phyloP scores from a whole-genome alignment of 2,329 filamentous ascomycete genomes.

The Hypoxylon sp. region DNA sequence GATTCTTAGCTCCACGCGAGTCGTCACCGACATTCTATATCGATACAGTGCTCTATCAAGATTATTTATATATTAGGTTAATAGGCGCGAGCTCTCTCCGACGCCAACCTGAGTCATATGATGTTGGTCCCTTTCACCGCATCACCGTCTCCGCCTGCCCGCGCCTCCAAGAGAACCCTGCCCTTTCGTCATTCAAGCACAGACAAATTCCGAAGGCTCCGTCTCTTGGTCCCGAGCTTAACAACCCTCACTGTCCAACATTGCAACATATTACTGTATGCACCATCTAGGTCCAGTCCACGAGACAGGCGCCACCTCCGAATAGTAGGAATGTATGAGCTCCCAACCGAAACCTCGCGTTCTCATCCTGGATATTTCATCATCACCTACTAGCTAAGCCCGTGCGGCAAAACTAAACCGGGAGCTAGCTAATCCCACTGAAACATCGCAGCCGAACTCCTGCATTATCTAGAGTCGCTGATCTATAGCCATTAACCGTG shows the following conservation, averaged over 20 bases:
- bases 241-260: slow-evolving; percentile 8
- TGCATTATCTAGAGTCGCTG: slow-evolving; percentile 35
- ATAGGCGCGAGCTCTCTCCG: slow-evolving; percentile 26
- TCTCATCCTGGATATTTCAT: slow-evolving; percentile 24
- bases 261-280: slow-evolving; percentile 10
- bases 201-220: slow-evolving; percentile 20
- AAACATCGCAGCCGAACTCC: slow-evolving; percentile 35
- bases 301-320: slow-evolving; percentile 27
- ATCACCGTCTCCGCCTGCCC: slow-evolving; percentile 37
- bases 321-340: slow-evolving; percentile 13
- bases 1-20: slow-evolving; percentile 17
- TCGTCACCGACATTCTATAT: slow-evolving; percentile 38
- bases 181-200: slow-evolving; percentile 30
- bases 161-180: slow-evolving; percentile 32
- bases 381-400: slow-evolving; percentile 13
- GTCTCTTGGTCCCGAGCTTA: slow-evolving; percentile 18
- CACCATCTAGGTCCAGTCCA: slow-evolving; percentile 15
- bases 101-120: slow-evolving; percentile 44
- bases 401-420: slow-evolving; percentile 29
- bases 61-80: slow-evolving; percentile 35
- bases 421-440: slow-evolving; percentile 31
- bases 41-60: slow-evolving; percentile 17
- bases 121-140: slow-evolving; percentile 43
- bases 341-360: slow-evolving; percentile 25
- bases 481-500: slow-evolving; percentile 31